Evolutionary conservation across 1,284 basidiomycete species (phyloP), one percentile per base, ranked within the genome.

Genomic region (Erythrobasidium hasegawianum): DNA sequence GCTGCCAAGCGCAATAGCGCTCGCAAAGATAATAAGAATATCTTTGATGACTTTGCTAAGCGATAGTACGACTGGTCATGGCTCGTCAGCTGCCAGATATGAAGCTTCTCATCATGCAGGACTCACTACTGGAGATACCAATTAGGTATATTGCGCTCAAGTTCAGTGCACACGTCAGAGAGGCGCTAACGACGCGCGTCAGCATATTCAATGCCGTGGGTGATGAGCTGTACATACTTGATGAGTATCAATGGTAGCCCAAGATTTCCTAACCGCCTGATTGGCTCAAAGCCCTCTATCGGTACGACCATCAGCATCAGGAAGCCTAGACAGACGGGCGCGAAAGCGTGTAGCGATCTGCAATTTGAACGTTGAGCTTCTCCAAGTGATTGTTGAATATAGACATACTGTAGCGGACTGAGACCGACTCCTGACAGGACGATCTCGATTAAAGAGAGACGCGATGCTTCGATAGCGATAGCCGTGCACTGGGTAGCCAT

Each of bases 401-500:
- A 16, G 43, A 24, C 43, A 18, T 47, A 47, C 43, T 47, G 43
- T 22, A 65, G 47, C 2, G 62, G 62, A 11, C 38, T 50, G 38
- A 65, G n/a, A 14, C 62, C 62, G 10, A 39, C 24, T 24, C 67
- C 27, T 22, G 47, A 58, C 27, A 73, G 69, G 16, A 74, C 59
- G 27, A 73, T 57, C 56, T 74, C 72, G 39, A 74, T 74, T 24
- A 74, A 65, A 14, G 71, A 70, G 7, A 74, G 69, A 22, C 71
- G 59, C 3, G 68, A 71, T 8, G 71, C 70, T 49, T 74, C 73
- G 29, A 74, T 47, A 9, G 58, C 68, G 53, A 72, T 73, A 22
- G 72, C 73, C 1, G 59, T 47, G 43, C 43, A 47, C 43, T 47
- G 14, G 43, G 43, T n/a, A n/a, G n/a, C n/a, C n/a, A n/a, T n/a